Conservation (phyloP, 2,329 filamentous ascomycete species). For the Calonectria hongkongensis region DNA sequence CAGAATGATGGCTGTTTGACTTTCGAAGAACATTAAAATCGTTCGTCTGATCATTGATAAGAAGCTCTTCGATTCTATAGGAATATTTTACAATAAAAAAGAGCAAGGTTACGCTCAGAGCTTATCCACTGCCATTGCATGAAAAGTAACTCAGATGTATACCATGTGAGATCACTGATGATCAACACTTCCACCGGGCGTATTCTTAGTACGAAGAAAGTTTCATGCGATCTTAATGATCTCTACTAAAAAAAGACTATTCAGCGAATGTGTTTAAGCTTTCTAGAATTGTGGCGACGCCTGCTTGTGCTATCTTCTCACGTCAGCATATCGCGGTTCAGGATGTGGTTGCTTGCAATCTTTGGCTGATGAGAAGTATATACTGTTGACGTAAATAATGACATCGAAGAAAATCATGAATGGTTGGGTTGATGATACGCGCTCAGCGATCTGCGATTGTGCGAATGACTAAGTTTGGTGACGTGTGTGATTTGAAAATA, state of each 20-base stretch:
- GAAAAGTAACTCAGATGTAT: too few species aligned
- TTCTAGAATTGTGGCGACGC: neutral
- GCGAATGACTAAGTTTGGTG: neutral
- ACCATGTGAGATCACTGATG: too few species aligned
- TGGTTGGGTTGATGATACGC: neutral
- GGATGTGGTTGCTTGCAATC: neutral
- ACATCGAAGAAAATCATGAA: neutral
- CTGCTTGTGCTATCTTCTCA: neutral
- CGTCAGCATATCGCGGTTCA: constrained; percentile 4
- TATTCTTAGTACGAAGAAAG: neutral
- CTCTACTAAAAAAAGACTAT: neutral
- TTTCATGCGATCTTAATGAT: neutral
- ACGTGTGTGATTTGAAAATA: neutral
- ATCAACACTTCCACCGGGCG: too few species aligned
- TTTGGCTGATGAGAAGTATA: too few species aligned
- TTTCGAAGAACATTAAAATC: too few species aligned
- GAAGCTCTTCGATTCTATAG: too few species aligned
- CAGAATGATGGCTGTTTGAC: too few species aligned
- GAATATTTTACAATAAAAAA: too few species aligned
- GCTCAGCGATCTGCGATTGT: neutral
- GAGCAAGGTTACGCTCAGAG: too few species aligned
- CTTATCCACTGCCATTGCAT: too few species aligned
- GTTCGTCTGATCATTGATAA: too few species aligned
- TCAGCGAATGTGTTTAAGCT: neutral
- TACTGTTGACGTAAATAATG: neutral